Evolutionary conservation across 306 rosid genomes (phyloP).

Genomic region (Glycyrrhiza uralensis): DNA sequence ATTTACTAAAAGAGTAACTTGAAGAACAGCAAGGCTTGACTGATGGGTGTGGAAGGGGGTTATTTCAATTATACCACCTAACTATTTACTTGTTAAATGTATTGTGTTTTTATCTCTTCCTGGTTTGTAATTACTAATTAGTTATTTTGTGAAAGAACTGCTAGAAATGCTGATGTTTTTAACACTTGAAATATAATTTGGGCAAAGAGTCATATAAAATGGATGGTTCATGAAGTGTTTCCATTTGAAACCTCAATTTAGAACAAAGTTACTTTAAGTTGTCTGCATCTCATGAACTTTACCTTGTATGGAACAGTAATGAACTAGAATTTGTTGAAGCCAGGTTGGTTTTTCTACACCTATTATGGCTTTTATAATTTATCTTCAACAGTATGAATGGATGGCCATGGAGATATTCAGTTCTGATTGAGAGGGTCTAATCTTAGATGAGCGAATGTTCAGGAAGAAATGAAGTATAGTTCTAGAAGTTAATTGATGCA

Average conservation of each 20-base stretch:
- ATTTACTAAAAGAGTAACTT: background rate
- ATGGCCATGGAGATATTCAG: background rate
- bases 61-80: background rate
- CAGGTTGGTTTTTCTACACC: background rate
- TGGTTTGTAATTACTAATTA: background rate
- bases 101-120: background rate
- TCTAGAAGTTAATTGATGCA: slow-evolving; percentile 9
- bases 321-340: background rate
- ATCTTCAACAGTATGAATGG: background rate
- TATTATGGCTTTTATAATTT: background rate
- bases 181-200: background rate
- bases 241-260: background rate
- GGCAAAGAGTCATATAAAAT: background rate
- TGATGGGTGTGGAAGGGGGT: background rate
- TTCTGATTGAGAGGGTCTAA: background rate
- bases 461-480: background rate
- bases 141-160: background rate
- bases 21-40: background rate
- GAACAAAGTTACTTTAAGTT: background rate
- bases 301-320: background rate
- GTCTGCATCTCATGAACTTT: background rate
- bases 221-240: background rate
- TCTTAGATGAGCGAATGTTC: slow-evolving; percentile 31
- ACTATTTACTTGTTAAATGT: background rate
- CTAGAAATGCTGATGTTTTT: background rate